phyloP scores from a whole-genome alignment of 306 rosid species.

The Prinsepia uniflora region DNA sequence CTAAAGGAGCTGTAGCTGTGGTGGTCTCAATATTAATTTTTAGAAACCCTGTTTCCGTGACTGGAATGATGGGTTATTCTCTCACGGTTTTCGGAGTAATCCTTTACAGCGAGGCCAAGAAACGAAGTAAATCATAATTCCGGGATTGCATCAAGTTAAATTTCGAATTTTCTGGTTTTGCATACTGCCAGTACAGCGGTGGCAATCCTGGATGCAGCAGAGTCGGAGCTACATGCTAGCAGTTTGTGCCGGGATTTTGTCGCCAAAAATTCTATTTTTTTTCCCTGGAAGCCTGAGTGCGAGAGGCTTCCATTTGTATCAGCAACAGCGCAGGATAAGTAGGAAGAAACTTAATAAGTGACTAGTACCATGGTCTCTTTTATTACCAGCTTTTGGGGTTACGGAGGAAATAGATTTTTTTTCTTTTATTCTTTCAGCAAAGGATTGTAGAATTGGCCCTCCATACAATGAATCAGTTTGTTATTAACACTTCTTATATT shows the following conservation, averaged over 20 bases:
- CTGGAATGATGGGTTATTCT: slow-evolving; percentile 94
- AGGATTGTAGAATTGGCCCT: slow-evolving; percentile 51
- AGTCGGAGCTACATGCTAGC: slow-evolving; percentile 29
- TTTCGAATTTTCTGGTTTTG: slow-evolving; percentile 33
- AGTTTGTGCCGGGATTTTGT: slow-evolving; percentile 40
- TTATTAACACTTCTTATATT: slow-evolving; percentile 52
- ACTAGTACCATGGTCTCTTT: slow-evolving; percentile 33
- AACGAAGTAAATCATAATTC: slow-evolving; percentile 80
- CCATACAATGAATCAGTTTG: slow-evolving; percentile 30
- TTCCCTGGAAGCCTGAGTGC: slow-evolving; percentile 39
- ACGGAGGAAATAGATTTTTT: slow-evolving; percentile 38
- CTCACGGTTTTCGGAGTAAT: slow-evolving; percentile 91
- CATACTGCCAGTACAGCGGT: slow-evolving; percentile 29
- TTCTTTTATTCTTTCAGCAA: slow-evolving; percentile 53
- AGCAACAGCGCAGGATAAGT: slow-evolving; percentile 55
- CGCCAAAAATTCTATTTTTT: slow-evolving; percentile 27
- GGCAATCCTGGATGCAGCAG: slow-evolving; percentile 34
- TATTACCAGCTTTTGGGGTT: slow-evolving; percentile 41
- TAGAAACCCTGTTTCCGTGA: slow-evolving; percentile 94
- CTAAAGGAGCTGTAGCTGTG: slow-evolving; percentile 98
- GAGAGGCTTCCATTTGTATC: slow-evolving; percentile 51
- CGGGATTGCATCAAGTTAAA: slow-evolving; percentile 28
- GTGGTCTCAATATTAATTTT: slow-evolving; percentile 93
- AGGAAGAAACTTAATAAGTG: slow-evolving; percentile 61
- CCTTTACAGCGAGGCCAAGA: slow-evolving; percentile 96